A percentile compares a stretch with the other conserved stretches of the same genome.
phyloP scores from a whole-genome alignment of 345 rosid genomes.

The Pistacia integerrima region DNA sequence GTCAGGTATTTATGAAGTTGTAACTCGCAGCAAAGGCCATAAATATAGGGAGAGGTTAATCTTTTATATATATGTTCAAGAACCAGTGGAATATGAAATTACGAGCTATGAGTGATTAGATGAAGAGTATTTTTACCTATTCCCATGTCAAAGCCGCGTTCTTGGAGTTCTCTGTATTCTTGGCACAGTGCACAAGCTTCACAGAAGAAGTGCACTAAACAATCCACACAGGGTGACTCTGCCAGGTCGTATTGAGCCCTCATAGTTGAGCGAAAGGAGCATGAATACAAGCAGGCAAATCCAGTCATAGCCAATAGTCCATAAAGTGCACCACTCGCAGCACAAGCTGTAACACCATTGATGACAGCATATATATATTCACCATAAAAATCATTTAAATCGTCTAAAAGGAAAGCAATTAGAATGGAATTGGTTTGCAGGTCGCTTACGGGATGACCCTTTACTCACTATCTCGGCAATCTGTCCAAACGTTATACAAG shows the following conservation, averaged over 20 bases:
- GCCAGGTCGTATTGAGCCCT: constrained; percentile 48
- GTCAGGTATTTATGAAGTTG: neutral
- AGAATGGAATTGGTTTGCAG: neutral
- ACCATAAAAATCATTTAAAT: neutral
- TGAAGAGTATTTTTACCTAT: constrained; percentile 34
- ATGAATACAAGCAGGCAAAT: constrained; percentile 41
- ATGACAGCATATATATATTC: neutral
- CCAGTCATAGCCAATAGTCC: constrained; percentile 29
- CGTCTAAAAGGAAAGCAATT: neutral
- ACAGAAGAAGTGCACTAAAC: constrained; percentile 53
- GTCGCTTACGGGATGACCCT: constrained; percentile 36
- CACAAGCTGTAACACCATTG: constrained; percentile 39
- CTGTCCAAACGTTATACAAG: constrained; percentile 61
- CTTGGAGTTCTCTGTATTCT: constrained; percentile 58
- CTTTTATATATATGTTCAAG: neutral
- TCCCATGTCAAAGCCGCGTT: constrained; percentile 55
- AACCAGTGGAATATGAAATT: neutral
- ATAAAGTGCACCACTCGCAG: constrained; percentile 33
- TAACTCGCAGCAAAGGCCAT: neutral
- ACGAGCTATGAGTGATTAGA: neutral
- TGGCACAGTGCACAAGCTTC: constrained; percentile 56
- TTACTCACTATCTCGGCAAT: constrained; percentile 43
- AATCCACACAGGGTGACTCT: constrained; percentile 57
- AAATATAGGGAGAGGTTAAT: neutral
- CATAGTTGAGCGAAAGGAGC: constrained; percentile 42